A percentile compares a stretch with the other conserved stretches of the same genome.
These are phyloP conservation scores for Vanilla planifolia DNA, from an alignment of 106 monocot genomes.

Conservation along the genomic window DNA sequence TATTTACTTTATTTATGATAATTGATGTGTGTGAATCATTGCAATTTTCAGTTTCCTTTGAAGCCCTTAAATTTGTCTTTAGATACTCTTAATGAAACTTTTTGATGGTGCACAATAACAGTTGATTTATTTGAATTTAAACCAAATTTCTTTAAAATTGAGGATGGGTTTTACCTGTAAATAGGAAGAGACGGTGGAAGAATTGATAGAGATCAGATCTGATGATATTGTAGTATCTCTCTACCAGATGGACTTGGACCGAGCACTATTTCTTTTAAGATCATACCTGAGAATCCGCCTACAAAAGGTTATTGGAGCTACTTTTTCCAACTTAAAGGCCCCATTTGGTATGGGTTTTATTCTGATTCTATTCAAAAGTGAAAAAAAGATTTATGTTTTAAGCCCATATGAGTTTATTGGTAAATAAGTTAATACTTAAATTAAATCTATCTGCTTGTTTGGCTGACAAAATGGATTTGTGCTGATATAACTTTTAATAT, in stretches of 20 bases:
- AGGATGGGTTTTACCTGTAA: not conserved
- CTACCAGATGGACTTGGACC: constrained; percentile 90
- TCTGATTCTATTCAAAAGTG: too few relatives aligned
- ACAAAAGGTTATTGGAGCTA: constrained; percentile 44
- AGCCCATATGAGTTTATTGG: too few relatives aligned
- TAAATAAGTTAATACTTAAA: too few relatives aligned
- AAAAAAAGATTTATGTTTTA: too few relatives aligned
- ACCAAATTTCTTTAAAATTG: constrained; percentile 1
- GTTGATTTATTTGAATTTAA: not conserved
- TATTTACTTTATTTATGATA: not conserved
- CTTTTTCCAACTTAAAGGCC: not conserved
- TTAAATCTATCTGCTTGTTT: too few relatives aligned
- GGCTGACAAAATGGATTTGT: too few relatives aligned
- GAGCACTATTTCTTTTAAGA: constrained; percentile 71
- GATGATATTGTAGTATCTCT: constrained; percentile 82
- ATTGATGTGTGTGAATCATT: too few relatives aligned
- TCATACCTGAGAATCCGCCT: constrained; percentile 89
- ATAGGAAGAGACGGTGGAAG: constrained; percentile 85
- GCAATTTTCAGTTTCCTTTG: too few relatives aligned
- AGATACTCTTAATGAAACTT: not conserved
- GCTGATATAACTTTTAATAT: too few relatives aligned
- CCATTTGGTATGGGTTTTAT: too few relatives aligned
- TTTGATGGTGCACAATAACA: not conserved
- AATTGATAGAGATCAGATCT: constrained; percentile 35
- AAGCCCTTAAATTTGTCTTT: too few relatives aligned